These are phyloP conservation scores for Tephrocybe sp. DNA, from an alignment of 768 basidiomycete genomes.

Conservation along the genomic window DNA sequence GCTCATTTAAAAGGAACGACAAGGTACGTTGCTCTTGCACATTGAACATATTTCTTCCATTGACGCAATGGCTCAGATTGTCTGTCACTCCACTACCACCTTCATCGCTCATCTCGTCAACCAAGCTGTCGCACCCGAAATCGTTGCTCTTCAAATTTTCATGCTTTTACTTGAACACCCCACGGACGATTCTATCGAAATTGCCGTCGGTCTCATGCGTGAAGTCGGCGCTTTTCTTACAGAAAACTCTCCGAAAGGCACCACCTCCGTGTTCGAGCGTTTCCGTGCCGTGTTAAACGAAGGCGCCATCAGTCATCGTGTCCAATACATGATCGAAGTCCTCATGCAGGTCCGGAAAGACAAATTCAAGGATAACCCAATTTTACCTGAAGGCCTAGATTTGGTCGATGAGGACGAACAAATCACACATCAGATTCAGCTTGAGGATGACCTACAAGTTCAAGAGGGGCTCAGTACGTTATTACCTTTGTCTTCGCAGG, in stretches of 20 bases:
- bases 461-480: conserved; percentile 91
- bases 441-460: conserved; percentile 92
- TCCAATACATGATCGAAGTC: conserved; percentile 99
- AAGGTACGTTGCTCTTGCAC: conserved; percentile 55
- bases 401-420: conserved; percentile 98
- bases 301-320: conserved; percentile 90
- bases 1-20: conserved; percentile 95
- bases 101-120: conserved; percentile 92
- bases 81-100: conserved; percentile 91
- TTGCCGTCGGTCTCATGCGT: conserved; percentile 95
- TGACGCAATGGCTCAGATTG: conserved; percentile 50
- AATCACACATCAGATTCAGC: conserved; percentile 88
- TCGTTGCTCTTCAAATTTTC: conserved; percentile 93
- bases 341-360: conserved; percentile 99
- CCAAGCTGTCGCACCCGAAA: conserved; percentile 89
- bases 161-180: conserved; percentile 94
- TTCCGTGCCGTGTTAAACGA: conserved; percentile 97
- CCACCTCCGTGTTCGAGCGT: conserved; percentile 91
- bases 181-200: conserved; percentile 97
- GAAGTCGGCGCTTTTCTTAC: conserved; percentile 95
- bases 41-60: not conserved
- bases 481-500: not conserved
- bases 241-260: conserved; percentile 93
- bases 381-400: conserved; percentile 91
- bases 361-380: conserved; percentile 98